phyloP scores from a whole-genome alignment of 2,329 filamentous ascomycete species.

The Sporothrix brunneoviolacea region DNA sequence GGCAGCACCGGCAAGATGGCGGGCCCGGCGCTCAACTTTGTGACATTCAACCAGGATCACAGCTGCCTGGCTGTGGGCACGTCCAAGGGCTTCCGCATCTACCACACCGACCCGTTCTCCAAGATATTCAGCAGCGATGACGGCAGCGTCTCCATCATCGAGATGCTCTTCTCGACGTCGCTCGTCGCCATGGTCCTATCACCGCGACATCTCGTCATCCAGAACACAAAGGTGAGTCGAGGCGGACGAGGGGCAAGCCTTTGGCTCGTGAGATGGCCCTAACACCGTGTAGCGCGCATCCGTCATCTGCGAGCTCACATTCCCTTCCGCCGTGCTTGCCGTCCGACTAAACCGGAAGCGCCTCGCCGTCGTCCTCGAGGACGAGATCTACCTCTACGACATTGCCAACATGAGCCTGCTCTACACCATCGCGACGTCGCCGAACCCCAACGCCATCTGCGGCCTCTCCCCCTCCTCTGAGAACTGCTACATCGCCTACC shows the following conservation, averaged over 20 bases:
- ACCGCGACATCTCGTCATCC: slow-evolving; percentile 85
- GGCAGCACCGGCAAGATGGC: slow-evolving; percentile 46
- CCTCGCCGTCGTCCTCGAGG: slow-evolving; percentile 86
- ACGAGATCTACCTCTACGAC: slow-evolving; percentile 96
- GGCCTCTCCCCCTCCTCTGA: slow-evolving; percentile 90
- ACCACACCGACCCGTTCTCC: slow-evolving; percentile 91
- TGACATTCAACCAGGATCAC: slow-evolving; percentile 99
- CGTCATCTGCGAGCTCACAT: slow-evolving; percentile 96
- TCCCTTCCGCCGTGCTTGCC: slow-evolving; percentile 90
- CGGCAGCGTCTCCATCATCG: slow-evolving; percentile 89
- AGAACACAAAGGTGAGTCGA: slow-evolving; percentile 85
- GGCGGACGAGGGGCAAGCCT: too few relatives aligned
- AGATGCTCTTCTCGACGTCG: slow-evolving; percentile 98
- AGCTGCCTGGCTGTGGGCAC: slow-evolving; percentile 94
- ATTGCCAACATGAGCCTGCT: slow-evolving; percentile 97
- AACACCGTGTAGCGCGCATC: slow-evolving; percentile 48
- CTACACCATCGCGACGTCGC: slow-evolving; percentile 86
- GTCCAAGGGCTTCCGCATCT: slow-evolving; percentile 89
- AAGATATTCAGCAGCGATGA: slow-evolving; percentile 94
- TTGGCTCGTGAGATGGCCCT: too few relatives aligned
- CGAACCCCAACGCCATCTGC: slow-evolving; percentile 86
- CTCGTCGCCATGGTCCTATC: slow-evolving; percentile 90
- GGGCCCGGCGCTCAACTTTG: slow-evolving; percentile 80
- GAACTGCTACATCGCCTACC: slow-evolving; percentile 92
- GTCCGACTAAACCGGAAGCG: slow-evolving; percentile 92